Evolutionary conservation across 2,329 filamentous ascomycete species (phyloP), one percentile per base, ranked within the genome.

Genomic region (Aureobasidium zeae): DNA sequence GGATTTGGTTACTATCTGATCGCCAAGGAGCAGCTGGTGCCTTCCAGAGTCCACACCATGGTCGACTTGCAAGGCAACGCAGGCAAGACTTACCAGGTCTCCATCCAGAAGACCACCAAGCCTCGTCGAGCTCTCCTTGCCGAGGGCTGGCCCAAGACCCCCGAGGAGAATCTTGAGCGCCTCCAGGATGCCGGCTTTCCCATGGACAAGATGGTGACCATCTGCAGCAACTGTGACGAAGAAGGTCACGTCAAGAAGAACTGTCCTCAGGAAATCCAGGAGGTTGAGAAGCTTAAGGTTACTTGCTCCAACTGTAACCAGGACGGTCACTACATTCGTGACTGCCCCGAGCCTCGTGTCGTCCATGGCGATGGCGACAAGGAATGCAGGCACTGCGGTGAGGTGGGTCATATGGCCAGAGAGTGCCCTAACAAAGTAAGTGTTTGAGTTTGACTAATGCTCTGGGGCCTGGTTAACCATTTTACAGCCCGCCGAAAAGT

Each of bases 61-160:
- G 81, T 85, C 75, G 79, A 85, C 50, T 64, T 84, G 1, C 79
- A 85, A 54, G 81, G 81, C 4, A 75, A 81, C 41, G 52, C 65
- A 13, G 65, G 69, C 46, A 68, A 70, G 56, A 67, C 68, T 48
- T 76, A 68, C 46, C 61, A 66, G 19, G 63, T 75, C 43, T 65
- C 65, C 0, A 69, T 72, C 55, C 73, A 67, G 54, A 67, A 64
- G 51, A 64, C 57, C 10, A 49, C 57, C 11, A 68, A 71, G 49
- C 62, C 70, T 4, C 66, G 66, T 48, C 71, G 72, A 44, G 58
- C 59, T 10, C 64, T 60, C 31, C 63, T 71, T 15, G 58, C 62
- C 15, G 58, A 63, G 2, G 66, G 66, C 32, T 77, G 72, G 72
- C 73, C 73, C 31, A 47, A 53, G 8, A 59, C 59, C 5, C 49